Evolutionary conservation across 768 basidiomycete genomes (phyloP), one percentile per base, ranked within the genome.

Genomic region (Lactifluus pinguis): DNA sequence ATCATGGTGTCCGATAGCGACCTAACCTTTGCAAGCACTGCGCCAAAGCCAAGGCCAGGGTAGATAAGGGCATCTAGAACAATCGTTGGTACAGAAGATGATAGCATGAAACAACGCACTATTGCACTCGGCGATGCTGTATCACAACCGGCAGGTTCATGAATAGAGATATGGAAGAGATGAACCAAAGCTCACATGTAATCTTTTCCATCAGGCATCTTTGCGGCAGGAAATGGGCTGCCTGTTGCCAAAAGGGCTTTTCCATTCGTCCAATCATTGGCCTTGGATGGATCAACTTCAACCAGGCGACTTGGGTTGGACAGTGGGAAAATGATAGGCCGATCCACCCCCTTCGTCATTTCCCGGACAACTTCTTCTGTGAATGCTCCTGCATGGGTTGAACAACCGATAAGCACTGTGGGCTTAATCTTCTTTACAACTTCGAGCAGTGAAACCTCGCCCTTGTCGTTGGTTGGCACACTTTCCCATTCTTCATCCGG

Each of bases 1-100:
- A 95, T 87, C 92, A 95, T 93, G n/a, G 78, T 81, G 71, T 92
- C 89, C 1, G 88, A 85, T 66, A 95, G 77, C 8, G 69, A 72
- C 6, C 80, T 76, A 0, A 88, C 83, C 61, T 84, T 75, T 10
- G 83, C 76, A 29, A 92, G 75, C 67, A 93, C 83, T 42, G 88
- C 80, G 39, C 92, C 92, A 61, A 89, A 84, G 7, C 90, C 91
- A 36, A 94, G 80, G 29, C 89, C 92, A 3, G 92, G 91, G 71
- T 92, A 93, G 53, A 93, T 86, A 6, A 92, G 76, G 0, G 87
- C 86, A 67, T 89, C 81, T 83, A 49, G 21, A 34, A 60, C 11
- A 17, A 39, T 11, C n/a, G 25, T 60, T 29, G 57, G 21, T 44
- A 19, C 39, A 17, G 19, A 38, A 25, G 11, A 30, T 34, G 25